Conservation (phyloP, 495 filamentous ascomycete genomes). For the Evansstolkia leycettana region DNA sequence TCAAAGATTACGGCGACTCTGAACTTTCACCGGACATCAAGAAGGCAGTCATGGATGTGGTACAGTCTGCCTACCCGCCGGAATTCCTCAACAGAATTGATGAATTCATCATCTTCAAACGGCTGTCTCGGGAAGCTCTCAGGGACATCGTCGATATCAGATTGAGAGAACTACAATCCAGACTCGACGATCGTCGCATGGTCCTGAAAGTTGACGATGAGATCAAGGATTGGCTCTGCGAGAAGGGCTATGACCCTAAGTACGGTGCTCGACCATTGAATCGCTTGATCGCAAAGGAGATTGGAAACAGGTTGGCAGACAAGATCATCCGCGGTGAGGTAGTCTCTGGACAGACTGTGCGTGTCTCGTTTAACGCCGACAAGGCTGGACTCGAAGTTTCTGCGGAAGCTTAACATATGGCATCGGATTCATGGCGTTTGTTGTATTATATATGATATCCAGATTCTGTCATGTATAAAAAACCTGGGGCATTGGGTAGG, state of each 20-base stretch:
- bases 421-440: neutral
- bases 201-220: constrained; percentile 54
- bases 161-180: constrained; percentile 66
- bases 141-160: constrained; percentile 91
- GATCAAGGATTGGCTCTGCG: constrained; percentile 74
- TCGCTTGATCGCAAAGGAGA: constrained; percentile 74
- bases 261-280: constrained; percentile 94
- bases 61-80: constrained; percentile 64
- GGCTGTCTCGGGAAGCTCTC: constrained; percentile 64
- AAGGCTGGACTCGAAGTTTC: constrained; percentile 23
- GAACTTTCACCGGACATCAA: constrained; percentile 61
- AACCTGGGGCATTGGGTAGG: constrained; percentile 1
- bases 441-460: constrained; percentile 2
- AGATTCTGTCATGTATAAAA: neutral
- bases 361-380: constrained; percentile 46
- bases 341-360: constrained; percentile 57
- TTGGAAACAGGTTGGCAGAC: constrained; percentile 80
- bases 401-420: constrained; percentile 5
- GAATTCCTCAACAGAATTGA: constrained; percentile 96
- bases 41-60: constrained; percentile 79
- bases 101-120: constrained; percentile 91
- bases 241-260: constrained; percentile 77
- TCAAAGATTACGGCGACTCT: constrained; percentile 42
- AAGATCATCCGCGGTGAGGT: constrained; percentile 83
- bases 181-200: constrained; percentile 82